Conservation (phyloP, 2,329 filamentous ascomycete species). For the Volutella citrinella region DNA sequence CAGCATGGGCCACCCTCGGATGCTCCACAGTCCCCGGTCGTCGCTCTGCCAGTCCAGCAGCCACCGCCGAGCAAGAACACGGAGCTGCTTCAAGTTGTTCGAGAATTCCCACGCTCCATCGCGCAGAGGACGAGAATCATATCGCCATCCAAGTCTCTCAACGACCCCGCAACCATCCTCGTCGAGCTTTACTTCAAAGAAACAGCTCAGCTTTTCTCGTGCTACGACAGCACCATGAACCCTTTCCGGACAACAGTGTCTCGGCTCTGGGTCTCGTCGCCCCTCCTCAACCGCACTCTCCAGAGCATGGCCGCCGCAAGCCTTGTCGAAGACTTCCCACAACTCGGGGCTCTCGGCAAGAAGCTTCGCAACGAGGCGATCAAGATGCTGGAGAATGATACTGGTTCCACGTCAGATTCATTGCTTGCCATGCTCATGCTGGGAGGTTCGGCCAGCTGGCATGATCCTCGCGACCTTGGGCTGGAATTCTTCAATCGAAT, state of each 20-base stretch:
- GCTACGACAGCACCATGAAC: constrained; percentile 12
- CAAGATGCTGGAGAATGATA: constrained; percentile 6
- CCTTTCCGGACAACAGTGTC: constrained; percentile 10
- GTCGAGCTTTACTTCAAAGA: constrained; percentile 14
- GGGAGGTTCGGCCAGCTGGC: constrained; percentile 11
- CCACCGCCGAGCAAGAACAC: too few species aligned
- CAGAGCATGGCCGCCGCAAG: constrained; percentile 14
- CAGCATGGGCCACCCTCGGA: too few species aligned
- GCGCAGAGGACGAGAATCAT: too few species aligned
- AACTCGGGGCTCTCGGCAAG: constrained; percentile 8
- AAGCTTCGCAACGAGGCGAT: constrained; percentile 8
- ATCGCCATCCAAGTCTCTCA: constrained; percentile 1
- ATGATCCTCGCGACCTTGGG: constrained; percentile 9
- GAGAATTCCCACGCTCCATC: background rate
- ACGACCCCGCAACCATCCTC: constrained; percentile 6
- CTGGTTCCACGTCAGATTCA: constrained; percentile 5
- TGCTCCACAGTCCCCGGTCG: too few species aligned
- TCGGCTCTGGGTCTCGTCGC: constrained; percentile 11
- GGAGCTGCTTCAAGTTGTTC: background rate
- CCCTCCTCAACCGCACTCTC: constrained; percentile 9
- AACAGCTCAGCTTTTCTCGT: constrained; percentile 10
- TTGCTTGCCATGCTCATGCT: constrained; percentile 16
- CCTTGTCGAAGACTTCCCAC: constrained; percentile 8
- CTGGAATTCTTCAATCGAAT: constrained; percentile 13
- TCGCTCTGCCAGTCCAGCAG: too few species aligned